phyloP scores from a whole-genome alignment of 2,329 filamentous ascomycete genomes.

The Lizonia empirigonia region DNA sequence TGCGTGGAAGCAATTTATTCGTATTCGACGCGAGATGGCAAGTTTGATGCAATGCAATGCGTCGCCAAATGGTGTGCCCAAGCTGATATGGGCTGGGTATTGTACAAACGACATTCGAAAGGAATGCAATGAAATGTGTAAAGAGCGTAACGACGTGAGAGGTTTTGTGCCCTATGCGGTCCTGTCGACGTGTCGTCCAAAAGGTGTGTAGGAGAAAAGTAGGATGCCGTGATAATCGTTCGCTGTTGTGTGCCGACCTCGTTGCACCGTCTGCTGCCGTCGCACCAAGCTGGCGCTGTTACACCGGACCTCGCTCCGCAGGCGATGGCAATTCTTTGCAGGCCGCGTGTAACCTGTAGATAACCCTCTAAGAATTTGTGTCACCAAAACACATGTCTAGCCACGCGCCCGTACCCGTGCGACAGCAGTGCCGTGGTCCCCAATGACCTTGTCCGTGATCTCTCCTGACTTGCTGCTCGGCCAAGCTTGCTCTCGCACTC shows the following conservation, averaged over 20 bases:
- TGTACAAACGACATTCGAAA: conserved; percentile 6
- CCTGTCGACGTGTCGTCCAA: background rate
- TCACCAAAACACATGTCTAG: conserved; percentile 6
- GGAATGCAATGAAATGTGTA: background rate
- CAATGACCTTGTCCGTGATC: background rate
- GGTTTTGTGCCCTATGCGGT: conserved; percentile 6
- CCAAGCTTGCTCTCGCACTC: conserved; percentile 3
- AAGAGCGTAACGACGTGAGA: conserved; percentile 15
- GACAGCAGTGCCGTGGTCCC: conserved; percentile 1
- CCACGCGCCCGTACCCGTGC: conserved; percentile 5
- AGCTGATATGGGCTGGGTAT: conserved; percentile 12
- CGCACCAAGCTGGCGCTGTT: background rate
- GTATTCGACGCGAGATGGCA: conserved; percentile 1
- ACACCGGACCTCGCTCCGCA: conserved; percentile 2
- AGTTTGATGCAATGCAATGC: conserved; percentile 2
- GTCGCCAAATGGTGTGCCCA: background rate
- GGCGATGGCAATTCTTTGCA: conserved; percentile 1
- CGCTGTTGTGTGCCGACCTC: background rate
- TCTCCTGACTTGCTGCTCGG: background rate
- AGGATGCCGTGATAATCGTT: conserved; percentile 12
- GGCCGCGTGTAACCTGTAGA: conserved; percentile 6
- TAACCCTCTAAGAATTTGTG: background rate
- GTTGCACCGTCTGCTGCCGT: conserved; percentile 2
- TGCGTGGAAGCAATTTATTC: background rate
- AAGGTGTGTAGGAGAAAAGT: conserved; percentile 5